Base-by-base conservation (phyloP, 106 monocot genomes). In the Allium sativum region DNA sequence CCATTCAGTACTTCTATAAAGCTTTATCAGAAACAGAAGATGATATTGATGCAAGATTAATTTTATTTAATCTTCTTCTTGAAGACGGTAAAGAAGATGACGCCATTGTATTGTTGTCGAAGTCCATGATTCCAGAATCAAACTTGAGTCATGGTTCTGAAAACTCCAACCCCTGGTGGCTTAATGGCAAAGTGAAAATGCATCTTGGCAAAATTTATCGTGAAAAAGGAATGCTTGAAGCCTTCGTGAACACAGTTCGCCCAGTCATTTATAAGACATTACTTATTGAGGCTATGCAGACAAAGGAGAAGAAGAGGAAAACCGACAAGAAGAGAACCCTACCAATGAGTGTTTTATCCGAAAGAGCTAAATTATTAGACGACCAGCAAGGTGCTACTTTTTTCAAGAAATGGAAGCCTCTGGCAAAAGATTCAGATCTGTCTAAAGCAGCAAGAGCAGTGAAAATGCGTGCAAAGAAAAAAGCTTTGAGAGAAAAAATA, bases 141-240 rank as follows among this genome's bases (percentile, higher is more conserved):
- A 11, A 55, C 5, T 31, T 31, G 31, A 31, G 31, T 45, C 42
- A 50, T 44, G 31, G 13, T 64, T 61, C 64, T 55, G 48, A 51
- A 42, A 42, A 59, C 18, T 44, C 64, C 9, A 64, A 66, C 57
- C 68, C 75, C 52, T 98, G 91, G 91, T 98, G 92, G 92, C 69
- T 68, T 69, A 76, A 75, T 75, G 82, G 79, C 42, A 84, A 88
- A 74, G 66, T 98, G 8, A 91, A 68, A 75, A 56, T 98, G 64
- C 79, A 88, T 45, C 92, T 98, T 81, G 84, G 85, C 62, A 82
- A 78, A 80, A 78, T 92, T 45, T 98, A 92, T 74, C 74, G 68
- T 46, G 45, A 55, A 66, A 91, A 78, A 74, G 82, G 84, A 42
- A 85, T 76, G 92, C 72, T 88, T 56, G 78, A 78, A 62, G 78